Conservation (phyloP, 495 filamentous ascomycete species). For the Apodospora peruviana region DNA sequence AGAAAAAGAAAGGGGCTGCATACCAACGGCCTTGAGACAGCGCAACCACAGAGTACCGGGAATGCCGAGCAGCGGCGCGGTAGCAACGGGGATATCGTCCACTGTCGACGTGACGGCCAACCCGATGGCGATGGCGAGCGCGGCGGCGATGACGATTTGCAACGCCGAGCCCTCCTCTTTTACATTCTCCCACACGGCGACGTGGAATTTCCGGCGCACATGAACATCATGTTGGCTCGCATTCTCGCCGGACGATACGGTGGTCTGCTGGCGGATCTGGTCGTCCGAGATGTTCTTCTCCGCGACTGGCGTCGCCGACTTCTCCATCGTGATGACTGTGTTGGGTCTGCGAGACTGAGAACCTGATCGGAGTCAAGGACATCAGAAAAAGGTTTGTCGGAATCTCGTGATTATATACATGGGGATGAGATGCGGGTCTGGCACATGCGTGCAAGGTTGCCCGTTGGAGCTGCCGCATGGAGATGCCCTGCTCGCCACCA, state of each 20-base stretch:
- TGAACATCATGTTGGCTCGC: not conserved
- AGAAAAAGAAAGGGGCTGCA: not conserved
- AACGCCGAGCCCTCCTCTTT: constrained; percentile 11
- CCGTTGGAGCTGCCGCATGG: no score
- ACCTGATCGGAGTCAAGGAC: no score
- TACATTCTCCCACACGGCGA: not conserved
- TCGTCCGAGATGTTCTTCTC: not conserved
- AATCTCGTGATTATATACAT: no score
- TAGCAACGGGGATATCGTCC: constrained; percentile 18
- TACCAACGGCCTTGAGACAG: constrained; percentile 24
- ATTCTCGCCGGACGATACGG: not conserved
- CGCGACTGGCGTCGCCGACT: not conserved
- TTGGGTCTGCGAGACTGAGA: no score
- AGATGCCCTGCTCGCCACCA: no score
- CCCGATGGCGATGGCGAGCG: constrained; percentile 23
- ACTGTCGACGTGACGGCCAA: constrained; percentile 16
- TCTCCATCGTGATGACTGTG: not conserved
- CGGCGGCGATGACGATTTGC: constrained; percentile 24
- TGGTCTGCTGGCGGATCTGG: not conserved
- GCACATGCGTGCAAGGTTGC: no score
- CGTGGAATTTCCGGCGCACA: not conserved
- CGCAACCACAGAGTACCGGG: constrained; percentile 27
- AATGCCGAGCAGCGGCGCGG: constrained; percentile 15
- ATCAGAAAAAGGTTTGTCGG: no score
- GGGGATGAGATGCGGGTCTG: no score